phyloP scores from a whole-genome alignment of 2,329 filamentous ascomycete species.

The Diaporthe velutina region DNA sequence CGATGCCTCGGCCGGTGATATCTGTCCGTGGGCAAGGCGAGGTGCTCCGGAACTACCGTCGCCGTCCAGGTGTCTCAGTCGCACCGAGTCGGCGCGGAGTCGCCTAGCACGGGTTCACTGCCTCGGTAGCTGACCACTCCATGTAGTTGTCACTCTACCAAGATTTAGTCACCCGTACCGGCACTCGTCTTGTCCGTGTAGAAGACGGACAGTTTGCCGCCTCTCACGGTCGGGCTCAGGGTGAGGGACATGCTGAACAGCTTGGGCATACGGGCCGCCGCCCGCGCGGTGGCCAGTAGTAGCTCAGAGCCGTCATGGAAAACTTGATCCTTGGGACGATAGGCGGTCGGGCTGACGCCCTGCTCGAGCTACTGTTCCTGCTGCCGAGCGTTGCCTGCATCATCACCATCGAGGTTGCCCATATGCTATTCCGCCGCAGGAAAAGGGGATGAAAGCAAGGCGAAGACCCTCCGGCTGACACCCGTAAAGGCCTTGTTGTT shows the following conservation, averaged over 20 bases:
- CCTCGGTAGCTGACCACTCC: background rate
- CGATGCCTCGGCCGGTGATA: too few relatives aligned
- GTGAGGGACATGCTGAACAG: background rate
- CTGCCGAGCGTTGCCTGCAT: background rate
- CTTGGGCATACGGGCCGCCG: background rate
- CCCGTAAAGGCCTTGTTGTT: background rate
- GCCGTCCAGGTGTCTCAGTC: too few relatives aligned
- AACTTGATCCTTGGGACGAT: background rate
- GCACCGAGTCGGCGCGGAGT: too few relatives aligned
- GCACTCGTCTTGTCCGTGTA: background rate
- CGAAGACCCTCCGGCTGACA: background rate
- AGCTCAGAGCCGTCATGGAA: background rate
- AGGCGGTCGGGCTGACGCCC: background rate
- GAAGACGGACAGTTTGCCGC: background rate
- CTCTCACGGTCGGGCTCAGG: background rate
- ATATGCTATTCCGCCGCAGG: background rate
- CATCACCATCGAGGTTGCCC: too few relatives aligned
- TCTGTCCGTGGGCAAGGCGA: too few relatives aligned
- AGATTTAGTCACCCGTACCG: background rate
- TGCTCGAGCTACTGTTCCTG: background rate
- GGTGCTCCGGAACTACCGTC: too few relatives aligned
- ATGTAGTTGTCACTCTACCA: background rate
- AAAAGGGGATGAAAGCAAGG: background rate
- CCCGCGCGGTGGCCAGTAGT: background rate
- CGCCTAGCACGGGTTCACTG: background rate